Evolutionary conservation across 352 stramenopile species (phyloP), one percentile per base, ranked within the genome.

Genomic region (Pythium biforme): DNA sequence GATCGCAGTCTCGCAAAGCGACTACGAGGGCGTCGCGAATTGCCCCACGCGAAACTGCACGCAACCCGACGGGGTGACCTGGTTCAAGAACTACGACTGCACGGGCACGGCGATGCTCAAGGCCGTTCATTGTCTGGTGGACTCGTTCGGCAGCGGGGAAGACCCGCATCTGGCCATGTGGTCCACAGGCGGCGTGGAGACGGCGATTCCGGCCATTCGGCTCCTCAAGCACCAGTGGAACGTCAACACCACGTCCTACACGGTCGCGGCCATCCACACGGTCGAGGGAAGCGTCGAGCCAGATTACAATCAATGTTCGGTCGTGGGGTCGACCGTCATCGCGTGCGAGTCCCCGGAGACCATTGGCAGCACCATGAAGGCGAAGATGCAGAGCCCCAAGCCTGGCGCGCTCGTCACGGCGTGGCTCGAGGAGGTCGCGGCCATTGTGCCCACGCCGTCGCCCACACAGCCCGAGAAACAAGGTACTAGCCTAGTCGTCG

Each of bases 1-100:
- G 47, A 81, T 72, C 59, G 46, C 47, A 26, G 48, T 83, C 2
- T 43, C 37, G 6, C 37, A n/a, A 0, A 10, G 11, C 19, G 11
- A 43, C 11, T 43, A 43, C 14, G 11, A 43, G 15, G n/a, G 4
- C 11, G 9, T 14, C 4, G n/a, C 27, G 14, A 14, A 14, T 20
- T 43, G 37, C 17, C 19, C 37, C 1, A 14, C 37, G 1, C n/a
- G n/a, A 10, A 43, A 10, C 17, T 43, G 37, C 17, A 43, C 37
- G 8, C 37, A 43, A 17, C 37, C 37, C 37, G 37, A 43, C 37
- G 37, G 37, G 6, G 37, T 20, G 14, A 20, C 15, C 15, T 43
- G 37, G 37, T 43, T n/a, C 37, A 43, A 43, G 37, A 43, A 43
- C 37, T 10, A 43, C 37, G n/a, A 43, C 11, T 43, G 37, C 37